These are phyloP conservation scores for Solanum stenotomum DNA, from an alignment of 257 asterid species.

Conservation along the genomic window DNA sequence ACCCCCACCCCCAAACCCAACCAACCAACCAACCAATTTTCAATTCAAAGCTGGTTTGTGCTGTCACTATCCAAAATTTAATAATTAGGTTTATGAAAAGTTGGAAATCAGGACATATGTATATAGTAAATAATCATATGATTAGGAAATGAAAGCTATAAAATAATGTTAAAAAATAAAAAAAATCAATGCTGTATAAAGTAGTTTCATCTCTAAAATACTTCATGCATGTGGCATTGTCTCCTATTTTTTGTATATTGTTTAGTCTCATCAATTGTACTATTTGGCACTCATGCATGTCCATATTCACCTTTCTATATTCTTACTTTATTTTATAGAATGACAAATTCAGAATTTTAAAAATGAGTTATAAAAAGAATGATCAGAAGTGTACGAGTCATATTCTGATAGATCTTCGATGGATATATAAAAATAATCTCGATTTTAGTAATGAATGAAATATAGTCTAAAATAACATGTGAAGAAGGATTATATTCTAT, in stretches of 20 bases:
- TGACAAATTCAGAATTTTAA: not conserved
- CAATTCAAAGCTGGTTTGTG: not conserved
- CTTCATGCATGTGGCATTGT: not conserved
- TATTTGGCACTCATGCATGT: not conserved
- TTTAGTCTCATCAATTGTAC: not conserved
- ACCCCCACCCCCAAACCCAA: not conserved
- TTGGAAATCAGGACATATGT: not conserved
- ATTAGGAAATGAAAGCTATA: not conserved
- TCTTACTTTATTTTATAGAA: not conserved
- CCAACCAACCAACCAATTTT: not conserved
- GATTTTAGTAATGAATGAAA: not conserved
- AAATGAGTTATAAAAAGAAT: not conserved
- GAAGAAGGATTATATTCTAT: not conserved
- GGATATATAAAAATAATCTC: not conserved
- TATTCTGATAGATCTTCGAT: not conserved
- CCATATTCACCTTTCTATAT: not conserved
- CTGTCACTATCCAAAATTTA: not conserved
- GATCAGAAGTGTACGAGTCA: not conserved
- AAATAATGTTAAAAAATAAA: not conserved
- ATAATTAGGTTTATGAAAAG: not conserved
- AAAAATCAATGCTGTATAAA: not conserved
- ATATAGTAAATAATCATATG: not conserved
- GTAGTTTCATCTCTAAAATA: not conserved
- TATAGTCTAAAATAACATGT: not conserved
- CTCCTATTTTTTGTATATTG: not conserved